Evolutionary conservation across 805 yeast species (phyloP), one percentile per base, ranked within the genome.

Genomic region (Komagataella pseudopastoris): DNA sequence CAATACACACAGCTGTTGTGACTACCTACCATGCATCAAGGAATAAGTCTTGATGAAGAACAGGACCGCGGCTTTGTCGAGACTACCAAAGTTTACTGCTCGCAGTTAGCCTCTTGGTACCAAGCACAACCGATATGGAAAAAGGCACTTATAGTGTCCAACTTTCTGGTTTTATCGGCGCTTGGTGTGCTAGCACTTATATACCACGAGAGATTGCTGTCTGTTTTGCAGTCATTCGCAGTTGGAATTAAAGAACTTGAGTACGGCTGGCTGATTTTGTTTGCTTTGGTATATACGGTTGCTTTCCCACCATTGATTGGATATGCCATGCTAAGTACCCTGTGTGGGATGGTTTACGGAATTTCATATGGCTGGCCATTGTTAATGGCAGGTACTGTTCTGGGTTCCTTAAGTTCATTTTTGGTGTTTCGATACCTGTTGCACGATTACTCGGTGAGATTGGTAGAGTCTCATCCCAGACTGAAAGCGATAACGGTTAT

Each of bases 301-400:
- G 81, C 93, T 0, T 90, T 91, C 70, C 98, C 99, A 1, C 99
- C 98, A 1, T 56, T 91, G 57, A 65, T 88, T 39, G 99, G 99
- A 1, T 90, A 83, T 66, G 76, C 91, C 4, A 72, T 83, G 18
- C 64, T 86, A 17, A 75, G 84, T 17, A 74, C 85, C 48, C 61
- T 83, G 14, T 71, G 81, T 4, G 99, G 98, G 2, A 80, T 88
- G 77, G 76, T 84, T 6, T 93, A 83, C 63, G 98, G 97, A 54
- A 73, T 81, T 10, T 66, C 71, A 47, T 62, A 71, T 47, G 97
- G 96, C 0, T 93, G 95, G 93, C 72, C 83, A 3, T 62, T 88
- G 6, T 65, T 93, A 49, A 82, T 93, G 0, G 23, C 72, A 1
- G 85, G 88, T 0, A 77, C 95, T 0, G 71, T 85, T 1, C 24